phyloP scores from a whole-genome alignment of 108 stramenopile species.

The Pseudonitzschia pungens region DNA sequence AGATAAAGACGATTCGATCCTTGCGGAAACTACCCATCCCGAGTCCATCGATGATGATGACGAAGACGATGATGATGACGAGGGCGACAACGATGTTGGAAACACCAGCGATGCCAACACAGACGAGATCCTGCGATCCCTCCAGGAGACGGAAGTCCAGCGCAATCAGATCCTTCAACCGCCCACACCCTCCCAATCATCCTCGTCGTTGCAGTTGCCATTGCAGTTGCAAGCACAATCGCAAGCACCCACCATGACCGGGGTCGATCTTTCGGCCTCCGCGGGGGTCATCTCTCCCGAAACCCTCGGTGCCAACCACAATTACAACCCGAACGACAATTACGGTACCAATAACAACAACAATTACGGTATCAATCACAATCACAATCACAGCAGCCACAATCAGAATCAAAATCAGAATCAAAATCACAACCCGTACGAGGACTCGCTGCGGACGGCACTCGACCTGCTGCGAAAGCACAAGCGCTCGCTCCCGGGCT shows the following conservation, averaged over 20 bases:
- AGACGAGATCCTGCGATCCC: slow-evolving; percentile 38
- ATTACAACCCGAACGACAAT: not conserved
- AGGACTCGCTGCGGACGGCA: slow-evolving; percentile 53
- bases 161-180: slow-evolving; percentile 30
- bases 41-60: too few relatives aligned
- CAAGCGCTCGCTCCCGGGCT: slow-evolving; percentile 9
- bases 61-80: too few relatives aligned
- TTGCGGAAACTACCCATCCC: too few relatives aligned
- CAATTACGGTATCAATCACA: too few relatives aligned
- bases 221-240: too few relatives aligned
- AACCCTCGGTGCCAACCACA: not conserved
- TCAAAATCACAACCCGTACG: slow-evolving; percentile 43
- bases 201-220: too few relatives aligned
- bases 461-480: slow-evolving; percentile 44
- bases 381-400: too few relatives aligned
- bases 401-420: too few relatives aligned
- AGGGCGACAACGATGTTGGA: not conserved
- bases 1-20: too few relatives aligned
- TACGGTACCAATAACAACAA: slow-evolving; percentile 2
- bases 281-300: not conserved
- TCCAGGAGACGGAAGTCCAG: slow-evolving; percentile 44
- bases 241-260: not conserved
- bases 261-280: slow-evolving; percentile 4
- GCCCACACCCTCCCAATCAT: too few relatives aligned
- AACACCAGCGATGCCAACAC: slow-evolving; percentile 8